Evolutionary conservation across 1,139 yeast genomes (phyloP).

Genomic region (Sugiyamaella japonica): DNA sequence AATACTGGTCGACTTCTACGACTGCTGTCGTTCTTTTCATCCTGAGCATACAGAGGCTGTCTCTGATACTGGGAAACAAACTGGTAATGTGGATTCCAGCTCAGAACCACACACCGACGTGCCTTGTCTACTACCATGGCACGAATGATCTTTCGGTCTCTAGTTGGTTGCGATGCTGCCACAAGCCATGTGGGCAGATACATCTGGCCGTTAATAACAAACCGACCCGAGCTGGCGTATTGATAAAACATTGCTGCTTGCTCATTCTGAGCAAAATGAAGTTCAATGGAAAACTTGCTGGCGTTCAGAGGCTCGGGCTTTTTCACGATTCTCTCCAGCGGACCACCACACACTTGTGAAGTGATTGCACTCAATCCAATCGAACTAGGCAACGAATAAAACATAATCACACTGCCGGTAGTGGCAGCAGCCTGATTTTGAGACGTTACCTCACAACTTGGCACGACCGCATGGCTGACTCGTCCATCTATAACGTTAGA

Average conservation of each 20-base stretch:
- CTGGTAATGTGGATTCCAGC: slow-evolving; percentile 10
- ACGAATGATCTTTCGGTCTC: slow-evolving; percentile 31
- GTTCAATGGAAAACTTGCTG: slow-evolving; percentile 41
- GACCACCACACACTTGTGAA: slow-evolving; percentile 71
- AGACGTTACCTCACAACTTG: neutral
- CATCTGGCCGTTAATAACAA: slow-evolving; percentile 60
- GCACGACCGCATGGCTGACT: no score
- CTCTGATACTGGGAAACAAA: slow-evolving; percentile 2
- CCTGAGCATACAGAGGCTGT: neutral
- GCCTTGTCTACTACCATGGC: slow-evolving; percentile 42
- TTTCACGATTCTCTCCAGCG: slow-evolving; percentile 54
- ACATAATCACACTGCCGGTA: neutral
- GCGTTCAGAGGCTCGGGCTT: slow-evolving; percentile 20
- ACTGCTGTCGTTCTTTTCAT: neutral
- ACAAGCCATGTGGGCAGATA: slow-evolving; percentile 40
- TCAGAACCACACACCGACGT: slow-evolving; percentile 46
- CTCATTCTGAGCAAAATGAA: slow-evolving; percentile 54
- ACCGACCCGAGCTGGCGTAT: slow-evolving; percentile 57
- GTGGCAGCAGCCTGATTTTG: neutral
- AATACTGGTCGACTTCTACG: neutral
- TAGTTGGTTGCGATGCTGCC: neutral
- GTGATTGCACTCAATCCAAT: slow-evolving; percentile 55
- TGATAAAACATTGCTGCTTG: slow-evolving; percentile 59
- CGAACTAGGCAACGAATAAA: slow-evolving; percentile 37
- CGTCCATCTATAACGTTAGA: no score